phyloP scores from a whole-genome alignment of 768 basidiomycete genomes.

The Podaxis sp. region DNA sequence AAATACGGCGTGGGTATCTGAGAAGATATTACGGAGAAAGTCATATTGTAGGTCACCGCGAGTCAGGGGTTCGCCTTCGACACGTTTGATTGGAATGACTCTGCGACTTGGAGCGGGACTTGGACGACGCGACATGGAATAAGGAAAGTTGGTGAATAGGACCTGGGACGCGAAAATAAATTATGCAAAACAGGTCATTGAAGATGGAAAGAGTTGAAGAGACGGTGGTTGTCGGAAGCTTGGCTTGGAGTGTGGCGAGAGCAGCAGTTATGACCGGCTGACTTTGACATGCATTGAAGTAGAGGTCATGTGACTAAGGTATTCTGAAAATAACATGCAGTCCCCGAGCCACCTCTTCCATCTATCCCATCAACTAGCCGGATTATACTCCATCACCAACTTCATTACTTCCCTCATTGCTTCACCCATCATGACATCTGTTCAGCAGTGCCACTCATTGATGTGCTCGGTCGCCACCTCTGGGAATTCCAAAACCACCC shows the following conservation, averaged over 20 bases:
- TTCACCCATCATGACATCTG: neutral
- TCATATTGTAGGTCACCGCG: slow-evolving; percentile 75
- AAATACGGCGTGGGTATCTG: slow-evolving; percentile 55
- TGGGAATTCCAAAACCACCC: neutral
- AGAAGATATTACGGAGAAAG: slow-evolving; percentile 74
- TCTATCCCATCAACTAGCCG: neutral
- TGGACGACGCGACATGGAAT: slow-evolving; percentile 29
- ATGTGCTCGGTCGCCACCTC: neutral
- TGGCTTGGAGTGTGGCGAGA: neutral
- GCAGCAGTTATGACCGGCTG: neutral
- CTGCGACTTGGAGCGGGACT: slow-evolving; percentile 37
- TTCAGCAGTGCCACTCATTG: neutral
- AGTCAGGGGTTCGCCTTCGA: slow-evolving; percentile 63
- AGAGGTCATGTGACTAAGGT: neutral
- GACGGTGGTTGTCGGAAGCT: neutral
- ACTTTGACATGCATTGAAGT: neutral
- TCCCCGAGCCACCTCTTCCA: neutral
- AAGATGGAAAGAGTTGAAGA: neutral
- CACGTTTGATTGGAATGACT: slow-evolving; percentile 43
- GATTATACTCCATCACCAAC: neutral
- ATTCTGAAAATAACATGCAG: neutral
- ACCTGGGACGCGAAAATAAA: neutral
- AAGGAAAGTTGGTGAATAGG: neutral
- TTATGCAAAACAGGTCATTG: neutral
- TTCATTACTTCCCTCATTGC: neutral